phyloP scores from a whole-genome alignment of 2,329 filamentous ascomycete species.

The Ascochyta pisi region DNA sequence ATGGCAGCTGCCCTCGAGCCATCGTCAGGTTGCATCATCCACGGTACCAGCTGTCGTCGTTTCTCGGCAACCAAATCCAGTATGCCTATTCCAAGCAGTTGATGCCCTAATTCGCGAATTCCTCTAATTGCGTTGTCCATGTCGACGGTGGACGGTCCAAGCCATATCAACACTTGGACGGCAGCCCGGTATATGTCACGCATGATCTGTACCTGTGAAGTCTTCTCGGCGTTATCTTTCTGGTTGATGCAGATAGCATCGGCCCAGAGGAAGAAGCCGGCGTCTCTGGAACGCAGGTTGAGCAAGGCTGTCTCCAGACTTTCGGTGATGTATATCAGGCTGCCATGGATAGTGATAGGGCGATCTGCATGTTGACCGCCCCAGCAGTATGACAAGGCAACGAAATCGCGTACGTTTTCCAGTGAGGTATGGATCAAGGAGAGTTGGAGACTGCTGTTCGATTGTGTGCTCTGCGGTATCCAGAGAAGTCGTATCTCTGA shows the following conservation, averaged over 20 bases:
- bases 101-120: constrained; percentile 6
- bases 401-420: not conserved
- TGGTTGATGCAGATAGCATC: constrained; percentile 9
- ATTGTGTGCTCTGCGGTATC: not conserved
- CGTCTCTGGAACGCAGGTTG: not conserved
- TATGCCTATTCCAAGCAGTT: constrained; percentile 3
- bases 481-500: constrained; percentile 9
- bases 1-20: not conserved
- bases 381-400: constrained; percentile 18
- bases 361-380: not conserved
- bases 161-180: constrained; percentile 12
- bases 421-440: constrained; percentile 4
- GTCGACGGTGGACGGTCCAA: constrained; percentile 10
- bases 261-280: constrained; percentile 14
- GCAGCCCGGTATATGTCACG: constrained; percentile 14
- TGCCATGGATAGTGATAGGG: constrained; percentile 3
- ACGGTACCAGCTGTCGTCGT: not conserved
- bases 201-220: constrained; percentile 19
- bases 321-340: constrained; percentile 6
- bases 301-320: constrained; percentile 9
- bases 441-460: not conserved
- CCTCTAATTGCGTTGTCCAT: constrained; percentile 6
- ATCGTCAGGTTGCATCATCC: constrained; percentile 2
- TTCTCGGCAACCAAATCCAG: not conserved
- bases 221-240: constrained; percentile 10